Evolutionary conservation across 805 yeast genomes (phyloP), one percentile per base, ranked within the genome.

Genomic region (Pichia cabralensis): DNA sequence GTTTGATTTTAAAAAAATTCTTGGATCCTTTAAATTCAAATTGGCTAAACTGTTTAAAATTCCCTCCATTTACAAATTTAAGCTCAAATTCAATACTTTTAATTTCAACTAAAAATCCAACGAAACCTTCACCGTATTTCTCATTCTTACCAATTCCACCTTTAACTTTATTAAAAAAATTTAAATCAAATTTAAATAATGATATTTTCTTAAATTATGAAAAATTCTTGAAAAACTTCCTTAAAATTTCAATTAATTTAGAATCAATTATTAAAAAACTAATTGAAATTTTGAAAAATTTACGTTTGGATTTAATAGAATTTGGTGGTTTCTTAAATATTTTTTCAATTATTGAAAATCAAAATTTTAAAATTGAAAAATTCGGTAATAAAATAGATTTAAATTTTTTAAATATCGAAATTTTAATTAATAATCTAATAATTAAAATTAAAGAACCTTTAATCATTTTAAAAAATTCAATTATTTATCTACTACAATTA

Each of bases 241-340:
- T 48, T 14, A 39, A 34, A 7, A 35, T 33, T 12, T 38, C 52
- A 3, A 37, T 34, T 3, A 38, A 58, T 22, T 42, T 70, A 28
- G 68, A 67, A 40, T 52, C 52, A 28, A 40, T 58, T 5, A 56
- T 61, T 41, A 49, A 62, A n/a, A 55, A 59, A 18, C 46, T 66
- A 8, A 53, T 58, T 16, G 62, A 64, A 29, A 60, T 63, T 42
- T 61, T 62, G 40, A 65, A 64, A 33, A 44, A 46, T 1, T 49
- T 67, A 22, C 56, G 69, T 32, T 39, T 54, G 12, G 53, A 58
- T 5, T 46, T 71, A 42, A 61, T 71, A 11, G 75, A 71, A 46
- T 54, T 73, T 33, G 79, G 79, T 15, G 76, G 75, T 4, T 68
- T 69, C 44, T 61, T 71, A 44, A 73, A 73, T 49, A 68, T 72